phyloP scores from a whole-genome alignment of 2,329 filamentous ascomycete species.

The Ustilaginoidea virens region DNA sequence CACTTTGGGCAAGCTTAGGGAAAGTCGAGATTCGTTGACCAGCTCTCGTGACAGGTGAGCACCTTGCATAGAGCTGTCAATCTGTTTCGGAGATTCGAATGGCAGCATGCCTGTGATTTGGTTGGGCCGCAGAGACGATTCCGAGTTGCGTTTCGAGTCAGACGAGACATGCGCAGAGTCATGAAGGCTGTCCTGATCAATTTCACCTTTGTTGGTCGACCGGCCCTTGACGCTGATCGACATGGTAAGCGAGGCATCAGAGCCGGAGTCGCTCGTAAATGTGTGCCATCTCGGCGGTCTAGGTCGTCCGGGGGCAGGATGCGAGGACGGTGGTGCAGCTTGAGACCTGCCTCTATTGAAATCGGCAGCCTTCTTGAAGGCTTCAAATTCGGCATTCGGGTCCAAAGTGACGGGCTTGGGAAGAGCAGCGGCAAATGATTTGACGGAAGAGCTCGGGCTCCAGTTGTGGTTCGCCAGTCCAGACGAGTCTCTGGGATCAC shows the following conservation, averaged over 20 bases:
- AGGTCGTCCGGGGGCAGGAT: conserved; percentile 21
- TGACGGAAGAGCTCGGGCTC: conserved; percentile 56
- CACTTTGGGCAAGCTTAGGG: conserved; percentile 31
- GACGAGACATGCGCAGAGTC: conserved; percentile 40
- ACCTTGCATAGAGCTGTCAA: conserved; percentile 11
- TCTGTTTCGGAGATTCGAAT: conserved; percentile 22
- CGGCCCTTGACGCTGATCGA: conserved; percentile 9
- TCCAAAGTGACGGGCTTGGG: conserved; percentile 58
- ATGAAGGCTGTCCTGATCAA: conserved; percentile 28
- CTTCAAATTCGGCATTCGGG: conserved; percentile 68
- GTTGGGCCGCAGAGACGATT: conserved; percentile 27
- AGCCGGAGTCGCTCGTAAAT: conserved; percentile 26
- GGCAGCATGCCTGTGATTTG: conserved; percentile 26
- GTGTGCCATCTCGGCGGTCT: conserved; percentile 32
- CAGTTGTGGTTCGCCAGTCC: conserved; percentile 54
- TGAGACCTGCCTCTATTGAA: conserved; percentile 35
- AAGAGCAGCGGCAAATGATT: conserved; percentile 51
- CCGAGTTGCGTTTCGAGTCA: conserved; percentile 37
- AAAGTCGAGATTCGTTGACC: conserved; percentile 38
- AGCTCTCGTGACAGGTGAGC: conserved; percentile 26
- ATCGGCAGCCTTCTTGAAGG: conserved; percentile 61
- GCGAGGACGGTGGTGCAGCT: conserved; percentile 16
- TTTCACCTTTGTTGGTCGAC: conserved; percentile 21
- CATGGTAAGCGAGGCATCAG: conserved; percentile 17
- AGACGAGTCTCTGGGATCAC: conserved; percentile 47